phyloP scores from a whole-genome alignment of 352 stramenopile genomes.

The Thalassiosira livingstoniorum region DNA sequence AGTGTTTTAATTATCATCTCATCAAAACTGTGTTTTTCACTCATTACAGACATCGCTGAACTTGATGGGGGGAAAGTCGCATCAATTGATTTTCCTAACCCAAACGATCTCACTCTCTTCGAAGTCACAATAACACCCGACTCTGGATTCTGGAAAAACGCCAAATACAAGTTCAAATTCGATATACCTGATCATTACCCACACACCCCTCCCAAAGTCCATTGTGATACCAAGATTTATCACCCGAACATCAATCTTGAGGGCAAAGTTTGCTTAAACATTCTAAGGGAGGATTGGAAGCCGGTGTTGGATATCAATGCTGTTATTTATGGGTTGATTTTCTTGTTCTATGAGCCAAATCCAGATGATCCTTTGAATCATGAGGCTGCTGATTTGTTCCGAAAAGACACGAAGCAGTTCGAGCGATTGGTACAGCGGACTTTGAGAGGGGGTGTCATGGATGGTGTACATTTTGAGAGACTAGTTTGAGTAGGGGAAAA shows the following conservation, averaged over 20 bases:
- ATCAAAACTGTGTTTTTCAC: not conserved
- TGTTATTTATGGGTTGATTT: slow-evolving; percentile 99
- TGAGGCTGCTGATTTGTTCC: slow-evolving; percentile 96
- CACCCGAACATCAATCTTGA: slow-evolving; percentile 99
- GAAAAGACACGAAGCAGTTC: slow-evolving; percentile 93
- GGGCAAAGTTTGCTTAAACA: slow-evolving; percentile 96
- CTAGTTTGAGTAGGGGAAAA: slow-evolving; percentile 61
- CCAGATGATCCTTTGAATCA: slow-evolving; percentile 98
- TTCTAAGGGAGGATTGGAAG: slow-evolving; percentile 98
- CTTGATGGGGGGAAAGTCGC: slow-evolving; percentile 96
- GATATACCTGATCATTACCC: slow-evolving; percentile 96
- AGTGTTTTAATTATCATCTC: not conserved
- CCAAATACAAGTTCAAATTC: slow-evolving; percentile 97
- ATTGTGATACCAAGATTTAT: slow-evolving; percentile 98
- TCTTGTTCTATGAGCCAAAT: slow-evolving; percentile 99
- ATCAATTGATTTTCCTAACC: slow-evolving; percentile 94
- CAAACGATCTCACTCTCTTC: slow-evolving; percentile 94
- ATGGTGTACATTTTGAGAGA: slow-evolving; percentile 83
- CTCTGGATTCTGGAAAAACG: slow-evolving; percentile 96
- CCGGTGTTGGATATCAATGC: slow-evolving; percentile 98
- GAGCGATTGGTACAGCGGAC: slow-evolving; percentile 88
- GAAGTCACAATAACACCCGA: slow-evolving; percentile 89
- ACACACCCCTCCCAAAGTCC: slow-evolving; percentile 97
- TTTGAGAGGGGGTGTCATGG: slow-evolving; percentile 78
- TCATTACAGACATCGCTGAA: slow-evolving; percentile 93